Evolutionary conservation across 495 filamentous ascomycete species (phyloP).

Genomic region (Pyrenula aspistea): DNA sequence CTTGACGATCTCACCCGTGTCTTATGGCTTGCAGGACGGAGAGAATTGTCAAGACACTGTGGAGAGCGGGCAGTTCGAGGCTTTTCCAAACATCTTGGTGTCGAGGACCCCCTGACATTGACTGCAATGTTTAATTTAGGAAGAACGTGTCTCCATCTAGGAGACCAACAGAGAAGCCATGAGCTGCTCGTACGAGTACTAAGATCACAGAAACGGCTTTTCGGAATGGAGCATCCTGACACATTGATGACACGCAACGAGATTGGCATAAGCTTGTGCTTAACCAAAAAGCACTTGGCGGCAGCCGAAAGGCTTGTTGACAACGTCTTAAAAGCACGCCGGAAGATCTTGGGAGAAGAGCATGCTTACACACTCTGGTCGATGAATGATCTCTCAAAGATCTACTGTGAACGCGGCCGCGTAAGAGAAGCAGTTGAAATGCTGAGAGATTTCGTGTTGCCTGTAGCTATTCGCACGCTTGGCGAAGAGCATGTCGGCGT

Average conservation of each 20-base stretch:
- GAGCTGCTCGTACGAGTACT: background rate
- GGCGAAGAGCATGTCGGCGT: background rate
- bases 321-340: background rate
- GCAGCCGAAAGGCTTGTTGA: background rate
- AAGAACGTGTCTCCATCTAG: background rate
- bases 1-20: too few species aligned
- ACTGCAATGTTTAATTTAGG: background rate
- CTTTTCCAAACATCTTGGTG: background rate
- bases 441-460: background rate
- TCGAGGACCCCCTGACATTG: background rate
- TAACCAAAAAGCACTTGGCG: background rate
- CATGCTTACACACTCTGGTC: background rate
- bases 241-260: background rate
- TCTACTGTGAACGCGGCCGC: background rate
- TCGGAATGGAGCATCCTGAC: background rate
- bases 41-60: background rate
- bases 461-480: background rate
- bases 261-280: background rate
- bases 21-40: background rate
- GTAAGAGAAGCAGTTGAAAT: background rate
- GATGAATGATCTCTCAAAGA: background rate
- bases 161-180: background rate
- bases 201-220: background rate
- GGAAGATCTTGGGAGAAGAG: background rate
- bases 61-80: background rate